A percentile compares a stretch with the other conserved stretches of the same genome.
These are phyloP conservation scores for Cytospora chrysosperma DNA, from an alignment of 2,329 filamentous ascomycete species.

Conservation along the genomic window DNA sequence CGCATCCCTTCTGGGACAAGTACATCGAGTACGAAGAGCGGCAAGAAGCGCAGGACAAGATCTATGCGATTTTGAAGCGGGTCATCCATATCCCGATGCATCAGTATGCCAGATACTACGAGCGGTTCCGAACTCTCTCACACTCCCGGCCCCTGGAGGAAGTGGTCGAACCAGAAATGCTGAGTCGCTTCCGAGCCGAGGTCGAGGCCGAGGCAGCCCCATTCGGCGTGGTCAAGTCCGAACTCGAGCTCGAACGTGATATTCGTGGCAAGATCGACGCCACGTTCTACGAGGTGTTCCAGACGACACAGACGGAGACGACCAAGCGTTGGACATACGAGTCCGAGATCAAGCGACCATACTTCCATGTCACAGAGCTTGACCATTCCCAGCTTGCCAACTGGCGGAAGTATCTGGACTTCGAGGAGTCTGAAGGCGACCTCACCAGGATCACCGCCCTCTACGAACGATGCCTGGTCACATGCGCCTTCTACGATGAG, in stretches of 20 bases:
- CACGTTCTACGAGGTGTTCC: slow-evolving; percentile 78
- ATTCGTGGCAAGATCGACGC: slow-evolving; percentile 77
- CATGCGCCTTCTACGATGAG: slow-evolving; percentile 92
- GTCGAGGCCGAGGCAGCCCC: slow-evolving; percentile 63
- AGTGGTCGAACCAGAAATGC: slow-evolving; percentile 65
- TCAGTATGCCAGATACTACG: slow-evolving; percentile 92
- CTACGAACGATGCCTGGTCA: slow-evolving; percentile 91
- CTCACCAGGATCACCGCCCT: slow-evolving; percentile 74
- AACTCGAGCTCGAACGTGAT: slow-evolving; percentile 80
- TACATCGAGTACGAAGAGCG: slow-evolving; percentile 97
- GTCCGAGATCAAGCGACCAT: slow-evolving; percentile 89
- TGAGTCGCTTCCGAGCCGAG: slow-evolving; percentile 69
- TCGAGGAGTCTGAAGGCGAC: slow-evolving; percentile 83
- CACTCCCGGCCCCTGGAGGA: slow-evolving; percentile 71
- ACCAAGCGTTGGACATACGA: slow-evolving; percentile 94
- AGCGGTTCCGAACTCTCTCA: slow-evolving; percentile 78
- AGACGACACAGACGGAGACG: slow-evolving; percentile 79
- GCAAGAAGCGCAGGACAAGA: slow-evolving; percentile 76
- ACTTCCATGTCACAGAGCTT: slow-evolving; percentile 93
- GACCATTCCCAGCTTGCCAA: slow-evolving; percentile 82
- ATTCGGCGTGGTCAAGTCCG: slow-evolving; percentile 53
- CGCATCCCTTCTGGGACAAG: slow-evolving; percentile 98
- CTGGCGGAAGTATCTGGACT: slow-evolving; percentile 96
- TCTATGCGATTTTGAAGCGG: slow-evolving; percentile 79
- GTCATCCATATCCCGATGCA: slow-evolving; percentile 91